These are phyloP conservation scores for Debaryomycetaceae sp. DNA, from an alignment of 1,139 yeast species.

Conservation along the genomic window DNA sequence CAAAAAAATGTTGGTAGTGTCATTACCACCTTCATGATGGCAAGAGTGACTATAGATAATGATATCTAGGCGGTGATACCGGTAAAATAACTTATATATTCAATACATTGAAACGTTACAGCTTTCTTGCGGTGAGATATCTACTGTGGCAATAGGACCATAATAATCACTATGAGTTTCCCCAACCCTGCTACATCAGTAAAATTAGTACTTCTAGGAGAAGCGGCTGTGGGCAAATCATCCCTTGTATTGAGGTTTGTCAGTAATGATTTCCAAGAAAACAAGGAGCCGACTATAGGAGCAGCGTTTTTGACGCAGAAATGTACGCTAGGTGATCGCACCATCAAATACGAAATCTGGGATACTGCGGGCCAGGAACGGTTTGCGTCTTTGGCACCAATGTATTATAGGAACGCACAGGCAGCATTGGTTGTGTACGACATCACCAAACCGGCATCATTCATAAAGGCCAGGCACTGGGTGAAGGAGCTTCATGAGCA, in stretches of 20 bases:
- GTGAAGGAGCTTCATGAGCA: slow-evolving; percentile 95
- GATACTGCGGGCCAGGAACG: slow-evolving; percentile 99
- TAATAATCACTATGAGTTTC: slow-evolving; percentile 20
- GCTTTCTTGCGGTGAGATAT: too few relatives aligned
- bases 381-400: slow-evolving; percentile 93
- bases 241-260: slow-evolving; percentile 91
- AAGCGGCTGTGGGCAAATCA: slow-evolving; percentile 97
- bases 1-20: background rate
- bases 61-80: background rate
- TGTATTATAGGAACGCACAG: slow-evolving; percentile 98
- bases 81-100: background rate
- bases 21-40: background rate
- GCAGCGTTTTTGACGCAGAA: slow-evolving; percentile 96
- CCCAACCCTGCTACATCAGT: slow-evolving; percentile 65
- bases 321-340: slow-evolving; percentile 84
- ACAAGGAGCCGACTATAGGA: slow-evolving; percentile 95
- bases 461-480: slow-evolving; percentile 98
- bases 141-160: too few relatives aligned
- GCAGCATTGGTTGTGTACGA: slow-evolving; percentile 96
- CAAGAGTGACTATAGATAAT: background rate
- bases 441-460: slow-evolving; percentile 94
- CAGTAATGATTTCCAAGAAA: slow-evolving; percentile 93
- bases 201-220: slow-evolving; percentile 86
- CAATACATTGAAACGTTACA: too few relatives aligned
- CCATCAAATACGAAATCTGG: slow-evolving; percentile 96